These are phyloP conservation scores for carrot (Daucus carota) DNA, from an alignment of 129 eudicot genomes.

Conservation along the genomic window DNA sequence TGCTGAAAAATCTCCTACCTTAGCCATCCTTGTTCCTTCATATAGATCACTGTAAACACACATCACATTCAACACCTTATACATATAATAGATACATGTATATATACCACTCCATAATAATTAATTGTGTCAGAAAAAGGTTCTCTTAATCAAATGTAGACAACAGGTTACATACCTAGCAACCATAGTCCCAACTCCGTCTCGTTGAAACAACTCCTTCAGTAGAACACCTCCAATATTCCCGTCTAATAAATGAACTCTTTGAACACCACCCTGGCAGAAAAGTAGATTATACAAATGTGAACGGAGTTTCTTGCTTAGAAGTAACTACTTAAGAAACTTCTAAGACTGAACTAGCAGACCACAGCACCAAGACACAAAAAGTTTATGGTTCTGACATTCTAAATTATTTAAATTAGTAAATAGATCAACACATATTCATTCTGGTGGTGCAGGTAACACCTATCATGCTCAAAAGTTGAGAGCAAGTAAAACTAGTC, in stretches of 20 bases:
- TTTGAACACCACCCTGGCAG: conserved; percentile 89
- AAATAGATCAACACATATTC: not conserved
- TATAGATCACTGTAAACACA: conserved; percentile 66
- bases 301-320: not conserved
- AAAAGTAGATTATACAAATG: conserved; percentile 8
- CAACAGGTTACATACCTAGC: conserved; percentile 58
- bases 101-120: not conserved
- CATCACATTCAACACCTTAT: not conserved
- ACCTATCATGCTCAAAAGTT: conserved; percentile 3
- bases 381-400: not conserved
- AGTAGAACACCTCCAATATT: conserved; percentile 75
- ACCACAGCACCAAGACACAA: not conserved
- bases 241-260: conserved; percentile 93
- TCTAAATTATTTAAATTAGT: not conserved
- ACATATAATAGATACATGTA: not conserved
- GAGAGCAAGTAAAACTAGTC: not conserved
- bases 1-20: conserved; percentile 51
- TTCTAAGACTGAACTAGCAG: not conserved
- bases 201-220: conserved; percentile 88
- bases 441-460: not conserved
- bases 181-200: conserved; percentile 97
- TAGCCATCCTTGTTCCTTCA: conserved; percentile 92
- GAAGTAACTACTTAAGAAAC: not conserved
- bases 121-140: not conserved
- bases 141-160: not conserved